phyloP scores from a whole-genome alignment of 1,284 basidiomycete genomes.

The Ustilago tritici region DNA sequence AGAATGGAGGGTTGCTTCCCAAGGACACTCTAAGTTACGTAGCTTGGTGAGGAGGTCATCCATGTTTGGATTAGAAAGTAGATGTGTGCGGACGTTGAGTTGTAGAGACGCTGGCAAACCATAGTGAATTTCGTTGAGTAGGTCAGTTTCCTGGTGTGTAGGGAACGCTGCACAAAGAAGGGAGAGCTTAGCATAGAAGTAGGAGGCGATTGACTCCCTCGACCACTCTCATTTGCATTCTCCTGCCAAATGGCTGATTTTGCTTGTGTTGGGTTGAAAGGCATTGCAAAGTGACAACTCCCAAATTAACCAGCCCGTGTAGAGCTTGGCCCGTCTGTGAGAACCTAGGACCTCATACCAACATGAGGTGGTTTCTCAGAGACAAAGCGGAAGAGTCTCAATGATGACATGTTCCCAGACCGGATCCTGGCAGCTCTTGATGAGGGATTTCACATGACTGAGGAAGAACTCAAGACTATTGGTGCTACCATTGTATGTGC shows the following conservation, averaged over 20 bases:
- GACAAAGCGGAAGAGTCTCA: background rate
- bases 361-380: background rate
- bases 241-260: background rate
- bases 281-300: background rate
- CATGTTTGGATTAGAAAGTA: too few species aligned
- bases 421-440: background rate
- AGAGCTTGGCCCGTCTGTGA: background rate
- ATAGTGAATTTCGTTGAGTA: background rate
- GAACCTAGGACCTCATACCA: slow-evolving; percentile 2
- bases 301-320: background rate
- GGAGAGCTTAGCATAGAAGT: too few species aligned
- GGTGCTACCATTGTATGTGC: background rate
- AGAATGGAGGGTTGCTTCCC: too few species aligned
- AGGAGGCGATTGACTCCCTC: background rate
- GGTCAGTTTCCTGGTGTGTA: background rate
- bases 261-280: background rate
- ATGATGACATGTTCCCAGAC: slow-evolving; percentile 5
- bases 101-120: too few species aligned
- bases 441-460: background rate
- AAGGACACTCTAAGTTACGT: too few species aligned
- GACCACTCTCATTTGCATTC: background rate
- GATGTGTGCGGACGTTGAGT: too few species aligned
- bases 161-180: background rate
- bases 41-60: too few species aligned
- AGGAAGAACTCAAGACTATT: slow-evolving; percentile 3